Evolutionary conservation across 1,284 basidiomycete genomes (phyloP).

Genomic region (Ustilago vetiveriae): DNA sequence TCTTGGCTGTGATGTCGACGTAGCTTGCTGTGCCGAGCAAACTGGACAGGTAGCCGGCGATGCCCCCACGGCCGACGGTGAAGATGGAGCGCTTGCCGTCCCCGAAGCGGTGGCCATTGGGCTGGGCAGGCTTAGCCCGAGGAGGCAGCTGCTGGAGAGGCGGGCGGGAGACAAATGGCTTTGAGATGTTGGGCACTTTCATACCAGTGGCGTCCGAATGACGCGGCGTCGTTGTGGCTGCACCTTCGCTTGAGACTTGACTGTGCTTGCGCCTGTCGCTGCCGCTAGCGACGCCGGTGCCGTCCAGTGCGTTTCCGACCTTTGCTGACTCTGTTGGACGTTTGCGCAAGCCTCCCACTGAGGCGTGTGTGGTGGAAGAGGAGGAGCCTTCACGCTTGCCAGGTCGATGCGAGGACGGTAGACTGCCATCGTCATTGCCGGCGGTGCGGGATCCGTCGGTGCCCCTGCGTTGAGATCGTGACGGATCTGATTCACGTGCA

Average conservation of each 20-base stretch:
- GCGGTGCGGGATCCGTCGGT: slow-evolving; percentile 16
- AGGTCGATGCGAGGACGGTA: slow-evolving; percentile 15
- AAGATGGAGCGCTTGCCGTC: slow-evolving; percentile 72
- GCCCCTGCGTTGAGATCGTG: slow-evolving; percentile 17
- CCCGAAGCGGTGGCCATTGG: slow-evolving; percentile 11
- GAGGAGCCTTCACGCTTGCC: slow-evolving; percentile 20
- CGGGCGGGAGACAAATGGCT: slow-evolving; percentile 3
- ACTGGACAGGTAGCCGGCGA: slow-evolving; percentile 96
- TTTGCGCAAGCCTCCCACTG: slow-evolving; percentile 7
- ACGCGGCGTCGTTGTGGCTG: not conserved
- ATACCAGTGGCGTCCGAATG: slow-evolving; percentile 5
- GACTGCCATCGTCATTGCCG: slow-evolving; percentile 1
- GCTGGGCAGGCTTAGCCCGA: slow-evolving; percentile 9
- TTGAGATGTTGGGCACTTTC: slow-evolving; percentile 3
- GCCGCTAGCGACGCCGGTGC: slow-evolving; percentile 31
- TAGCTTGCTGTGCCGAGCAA: slow-evolving; percentile 91
- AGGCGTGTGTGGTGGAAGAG: slow-evolving; percentile 15
- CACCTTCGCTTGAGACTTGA: slow-evolving; percentile 7
- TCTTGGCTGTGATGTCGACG: slow-evolving; percentile 95
- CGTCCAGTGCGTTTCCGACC: slow-evolving; percentile 61
- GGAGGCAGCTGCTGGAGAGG: slow-evolving; percentile 16
- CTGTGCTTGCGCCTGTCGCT: slow-evolving; percentile 17
- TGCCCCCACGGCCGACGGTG: slow-evolving; percentile 89
- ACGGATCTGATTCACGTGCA: slow-evolving; percentile 3
- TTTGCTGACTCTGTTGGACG: slow-evolving; percentile 38